Base-by-base conservation (phyloP, 1,284 basidiomycete species). In the Trametes sp. region DNA sequence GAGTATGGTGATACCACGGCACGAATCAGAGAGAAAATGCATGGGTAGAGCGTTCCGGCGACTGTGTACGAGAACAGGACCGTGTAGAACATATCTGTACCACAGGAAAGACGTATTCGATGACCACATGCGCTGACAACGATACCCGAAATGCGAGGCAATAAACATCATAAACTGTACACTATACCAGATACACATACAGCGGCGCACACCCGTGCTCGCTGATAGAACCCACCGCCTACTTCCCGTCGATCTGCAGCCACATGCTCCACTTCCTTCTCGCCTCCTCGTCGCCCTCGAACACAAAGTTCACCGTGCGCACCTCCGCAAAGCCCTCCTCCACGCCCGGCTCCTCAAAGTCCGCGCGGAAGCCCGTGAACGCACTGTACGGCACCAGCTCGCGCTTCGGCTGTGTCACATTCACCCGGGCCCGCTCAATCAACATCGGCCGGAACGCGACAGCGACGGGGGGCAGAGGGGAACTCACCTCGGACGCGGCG, bases 291-390 rank as follows among this genome's bases (percentile, higher is more conserved):
- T 77, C 82, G 1, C 94, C 95, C 49, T 90, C 82, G 66, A 94
- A 96, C 21, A 84, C 79, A 85, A 93, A 96, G 63, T 93, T 88
- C 16, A 97, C 86, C 33, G 79, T 84, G 68, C 84, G 87, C 33
- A 97, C 82, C 69, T 94, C 89, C 4, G 82, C 74, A 69, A 94
- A 93, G 0, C 94, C 95, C 77, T 96, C 94, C 0, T 77, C 76
- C 7, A 77, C 54, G 19, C 73, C 71, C 0, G 94, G 94, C 69
- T 86, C 85, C 74, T 96, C 88, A 62, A 87, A 92, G 19, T 80
- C 80, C 38, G 82, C 78, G 13, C 80, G 78, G 73, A 89, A 96
- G 7, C 82, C 75, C 11, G 75, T 77, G 67, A 93, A 90, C 1
- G 89, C 93, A 0, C 79, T 60, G 66, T 84, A 86, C 0, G 93